These are phyloP conservation scores for Tremellales sp. DNA, from an alignment of 1,284 basidiomycete genomes.

Conservation along the genomic window DNA sequence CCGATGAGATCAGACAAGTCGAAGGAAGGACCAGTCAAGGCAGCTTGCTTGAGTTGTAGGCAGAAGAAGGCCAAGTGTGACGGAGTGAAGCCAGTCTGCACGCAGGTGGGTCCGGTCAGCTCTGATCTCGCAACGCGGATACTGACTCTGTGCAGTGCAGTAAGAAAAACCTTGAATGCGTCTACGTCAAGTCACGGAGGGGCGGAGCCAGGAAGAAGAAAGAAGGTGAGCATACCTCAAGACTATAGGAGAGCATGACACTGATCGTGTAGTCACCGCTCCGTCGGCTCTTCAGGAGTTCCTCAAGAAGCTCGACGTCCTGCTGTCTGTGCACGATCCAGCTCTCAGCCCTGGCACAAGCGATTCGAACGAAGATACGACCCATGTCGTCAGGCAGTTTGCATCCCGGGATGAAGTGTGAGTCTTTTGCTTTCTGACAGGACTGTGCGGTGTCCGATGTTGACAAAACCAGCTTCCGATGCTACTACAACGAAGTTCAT, in stretches of 20 bases:
- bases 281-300: conserved; percentile 42
- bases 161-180: conserved; percentile 42
- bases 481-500: conserved; percentile 48
- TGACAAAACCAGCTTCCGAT: conserved; percentile 28
- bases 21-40: conserved; percentile 39
- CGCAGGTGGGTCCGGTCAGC: conserved; percentile 37
- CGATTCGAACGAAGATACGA: conserved; percentile 29
- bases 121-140: not conserved
- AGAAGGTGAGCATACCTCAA: conserved; percentile 29
- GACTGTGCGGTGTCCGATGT: not conserved
- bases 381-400: conserved; percentile 35
- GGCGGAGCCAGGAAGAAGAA: conserved; percentile 48
- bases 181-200: conserved; percentile 47
- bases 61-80: conserved; percentile 49
- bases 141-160: conserved; percentile 29
- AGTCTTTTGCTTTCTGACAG: conserved; percentile 6
- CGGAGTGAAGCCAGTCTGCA: conserved; percentile 44
- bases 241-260: not conserved
- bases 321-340: conserved; percentile 18
- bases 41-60: conserved; percentile 47
- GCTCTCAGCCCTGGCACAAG: conserved; percentile 8
- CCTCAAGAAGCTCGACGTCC: conserved; percentile 41
- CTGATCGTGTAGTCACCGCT: conserved; percentile 14
- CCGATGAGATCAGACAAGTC: conserved; percentile 6
- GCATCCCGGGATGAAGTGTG: conserved; percentile 36